A percentile compares a stretch with the other conserved stretches of the same genome.
Evolutionary conservation across 2,329 filamentous ascomycete genomes (phyloP).

Genomic region (Stachybotrys echinatus): DNA sequence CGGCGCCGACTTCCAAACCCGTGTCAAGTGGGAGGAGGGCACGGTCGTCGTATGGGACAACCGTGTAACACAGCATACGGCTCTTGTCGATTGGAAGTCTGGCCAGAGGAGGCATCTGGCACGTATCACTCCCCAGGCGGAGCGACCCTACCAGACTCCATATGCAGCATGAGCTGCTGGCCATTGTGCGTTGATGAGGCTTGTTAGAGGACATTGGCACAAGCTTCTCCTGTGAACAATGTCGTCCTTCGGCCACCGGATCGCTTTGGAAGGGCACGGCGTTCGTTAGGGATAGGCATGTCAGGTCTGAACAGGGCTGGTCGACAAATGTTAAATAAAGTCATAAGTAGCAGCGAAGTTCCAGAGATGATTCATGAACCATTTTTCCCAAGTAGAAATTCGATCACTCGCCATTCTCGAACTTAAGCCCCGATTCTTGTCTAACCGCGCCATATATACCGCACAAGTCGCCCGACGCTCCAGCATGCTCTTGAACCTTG

Average conservation of each 20-base stretch:
- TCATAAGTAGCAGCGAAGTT: too few relatives aligned
- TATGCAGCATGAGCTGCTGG: constrained; percentile 7
- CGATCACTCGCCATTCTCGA: constrained; percentile 49
- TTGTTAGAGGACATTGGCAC: too few relatives aligned
- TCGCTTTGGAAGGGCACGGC: too few relatives aligned
- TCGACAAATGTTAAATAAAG: too few relatives aligned
- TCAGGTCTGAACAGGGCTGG: too few relatives aligned
- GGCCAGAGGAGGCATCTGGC: constrained; percentile 75
- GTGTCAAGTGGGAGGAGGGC: constrained; percentile 72
- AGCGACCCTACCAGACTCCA: constrained; percentile 69
- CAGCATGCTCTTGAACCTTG: constrained; percentile 61
- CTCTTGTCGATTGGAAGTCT: constrained; percentile 75
- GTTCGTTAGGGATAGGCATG: too few relatives aligned
- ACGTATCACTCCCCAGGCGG: constrained; percentile 77
- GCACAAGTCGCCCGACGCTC: constrained; percentile 71
- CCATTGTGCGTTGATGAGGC: too few relatives aligned
- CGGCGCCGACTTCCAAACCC: constrained; percentile 62
- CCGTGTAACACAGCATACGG: constrained; percentile 72
- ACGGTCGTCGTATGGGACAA: constrained; percentile 89
- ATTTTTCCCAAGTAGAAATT: too few relatives aligned
- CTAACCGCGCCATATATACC: constrained; percentile 78
- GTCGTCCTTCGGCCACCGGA: too few relatives aligned
- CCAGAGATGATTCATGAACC: too few relatives aligned
- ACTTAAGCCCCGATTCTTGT: constrained; percentile 67
- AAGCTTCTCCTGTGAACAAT: too few relatives aligned